phyloP scores from a whole-genome alignment of 495 filamentous ascomycete genomes.

The Podospora comata region DNA sequence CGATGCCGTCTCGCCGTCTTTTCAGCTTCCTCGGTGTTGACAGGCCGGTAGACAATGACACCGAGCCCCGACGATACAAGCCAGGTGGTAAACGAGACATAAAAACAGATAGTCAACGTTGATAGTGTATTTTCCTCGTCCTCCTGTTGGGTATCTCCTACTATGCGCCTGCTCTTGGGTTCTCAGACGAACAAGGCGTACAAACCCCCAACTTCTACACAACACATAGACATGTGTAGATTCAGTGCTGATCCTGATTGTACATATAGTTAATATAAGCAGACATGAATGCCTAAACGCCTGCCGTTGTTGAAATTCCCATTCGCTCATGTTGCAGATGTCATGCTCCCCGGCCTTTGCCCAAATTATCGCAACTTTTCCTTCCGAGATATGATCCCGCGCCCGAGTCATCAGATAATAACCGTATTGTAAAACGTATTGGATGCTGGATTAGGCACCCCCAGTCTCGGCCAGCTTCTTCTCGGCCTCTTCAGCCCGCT shows the following conservation, averaged over 20 bases:
- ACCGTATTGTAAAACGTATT: not conserved
- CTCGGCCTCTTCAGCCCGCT: conserved; percentile 62
- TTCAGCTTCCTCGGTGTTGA: not conserved
- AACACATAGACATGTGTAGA: not conserved
- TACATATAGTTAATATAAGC: not conserved
- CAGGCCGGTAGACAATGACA: not conserved
- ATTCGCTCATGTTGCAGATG: not conserved
- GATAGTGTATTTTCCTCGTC: not conserved
- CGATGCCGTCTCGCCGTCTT: not conserved
- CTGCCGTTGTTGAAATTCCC: not conserved
- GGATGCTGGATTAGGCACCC: not conserved
- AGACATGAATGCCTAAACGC: not conserved
- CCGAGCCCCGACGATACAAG: not conserved
- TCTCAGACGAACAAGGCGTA: not conserved
- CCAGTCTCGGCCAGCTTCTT: conserved; percentile 44
- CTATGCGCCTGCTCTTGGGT: not conserved
- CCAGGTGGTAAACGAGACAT: not conserved
- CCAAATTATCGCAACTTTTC: not conserved
- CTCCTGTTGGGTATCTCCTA: not conserved
- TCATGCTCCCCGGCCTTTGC: not conserved
- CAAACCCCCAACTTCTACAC: not conserved
- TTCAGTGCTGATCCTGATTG: not conserved
- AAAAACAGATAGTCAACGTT: not conserved
- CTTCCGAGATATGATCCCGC: not conserved
- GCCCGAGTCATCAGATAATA: not conserved